Evolutionary conservation across 2,329 filamentous ascomycete species (phyloP).

Genomic region (Colletotrichum agaves): DNA sequence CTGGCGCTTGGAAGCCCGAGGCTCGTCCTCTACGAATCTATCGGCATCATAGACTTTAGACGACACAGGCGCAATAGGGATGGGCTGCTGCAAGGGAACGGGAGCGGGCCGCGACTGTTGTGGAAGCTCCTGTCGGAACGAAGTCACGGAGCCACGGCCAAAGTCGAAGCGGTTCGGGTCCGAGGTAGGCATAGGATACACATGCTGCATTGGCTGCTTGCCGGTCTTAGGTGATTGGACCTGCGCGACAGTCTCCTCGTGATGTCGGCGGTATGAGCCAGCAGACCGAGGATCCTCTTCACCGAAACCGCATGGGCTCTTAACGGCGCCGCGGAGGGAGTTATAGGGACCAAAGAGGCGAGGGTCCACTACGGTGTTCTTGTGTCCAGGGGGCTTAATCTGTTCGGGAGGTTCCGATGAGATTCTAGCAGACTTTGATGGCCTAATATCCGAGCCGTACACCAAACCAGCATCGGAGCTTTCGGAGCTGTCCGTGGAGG

Average conservation of each 20-base stretch:
- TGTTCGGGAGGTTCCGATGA: slow-evolving; percentile 35
- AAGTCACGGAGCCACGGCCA: slow-evolving; percentile 59
- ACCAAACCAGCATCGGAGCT: slow-evolving; percentile 55
- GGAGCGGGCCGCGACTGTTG: slow-evolving; percentile 63
- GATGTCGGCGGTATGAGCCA: slow-evolving; percentile 48
- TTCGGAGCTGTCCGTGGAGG: slow-evolving; percentile 48
- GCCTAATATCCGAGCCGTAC: slow-evolving; percentile 51
- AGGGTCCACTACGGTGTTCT: slow-evolving; percentile 65
- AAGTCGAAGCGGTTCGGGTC: slow-evolving; percentile 73
- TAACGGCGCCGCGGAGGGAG: slow-evolving; percentile 67
- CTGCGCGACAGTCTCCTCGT: slow-evolving; percentile 48
- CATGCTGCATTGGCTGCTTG: slow-evolving; percentile 62
- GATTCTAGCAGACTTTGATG: slow-evolving; percentile 38
- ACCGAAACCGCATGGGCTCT: slow-evolving; percentile 64
- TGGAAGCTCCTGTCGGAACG: slow-evolving; percentile 52
- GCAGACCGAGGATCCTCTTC: slow-evolving; percentile 48
- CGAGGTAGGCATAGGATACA: slow-evolving; percentile 74
- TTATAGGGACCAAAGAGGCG: slow-evolving; percentile 69
- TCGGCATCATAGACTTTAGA: slow-evolving; percentile 72
- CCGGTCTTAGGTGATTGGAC: slow-evolving; percentile 49
- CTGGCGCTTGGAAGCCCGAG: slow-evolving; percentile 46
- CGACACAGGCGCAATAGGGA: slow-evolving; percentile 79
- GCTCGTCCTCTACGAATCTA: slow-evolving; percentile 51
- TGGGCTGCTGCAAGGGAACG: slow-evolving; percentile 84
- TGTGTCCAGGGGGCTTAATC: slow-evolving; percentile 28